Conservation (phyloP, 2,329 filamentous ascomycete genomes). For the Cladosporium velox region DNA sequence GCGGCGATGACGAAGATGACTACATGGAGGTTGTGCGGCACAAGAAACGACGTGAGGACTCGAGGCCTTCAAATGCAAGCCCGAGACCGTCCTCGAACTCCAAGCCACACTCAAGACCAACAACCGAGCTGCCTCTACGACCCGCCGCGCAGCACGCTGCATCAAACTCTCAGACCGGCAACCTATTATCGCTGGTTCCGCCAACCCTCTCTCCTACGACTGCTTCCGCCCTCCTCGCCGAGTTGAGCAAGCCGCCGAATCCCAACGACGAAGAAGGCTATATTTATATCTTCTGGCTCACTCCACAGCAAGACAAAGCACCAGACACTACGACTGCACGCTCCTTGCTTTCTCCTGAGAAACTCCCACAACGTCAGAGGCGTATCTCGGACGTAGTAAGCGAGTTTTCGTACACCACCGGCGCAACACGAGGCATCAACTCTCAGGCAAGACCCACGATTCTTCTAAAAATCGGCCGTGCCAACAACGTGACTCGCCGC, state of each 20-base stretch:
- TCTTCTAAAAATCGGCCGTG: conserved; percentile 65
- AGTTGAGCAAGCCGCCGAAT: conserved; percentile 75
- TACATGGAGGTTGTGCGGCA: conserved; percentile 48
- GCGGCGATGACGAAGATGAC: conserved; percentile 42
- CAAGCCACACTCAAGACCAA: conserved; percentile 21
- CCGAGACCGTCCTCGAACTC: neutral
- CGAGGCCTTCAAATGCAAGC: conserved; percentile 3
- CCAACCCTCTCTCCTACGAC: conserved; percentile 65
- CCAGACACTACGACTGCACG: conserved; percentile 48
- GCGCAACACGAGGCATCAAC: neutral
- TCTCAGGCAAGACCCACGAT: conserved; percentile 57
- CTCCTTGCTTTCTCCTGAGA: conserved; percentile 34
- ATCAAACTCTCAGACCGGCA: conserved; percentile 34
- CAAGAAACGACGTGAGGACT: conserved; percentile 36
- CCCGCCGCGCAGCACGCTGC: conserved; percentile 22
- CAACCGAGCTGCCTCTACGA: conserved; percentile 12
- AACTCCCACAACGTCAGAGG: conserved; percentile 25
- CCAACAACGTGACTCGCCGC: conserved; percentile 82
- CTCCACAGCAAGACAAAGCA: conserved; percentile 59
- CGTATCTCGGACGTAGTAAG: conserved; percentile 39
- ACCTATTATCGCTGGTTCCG: conserved; percentile 69
- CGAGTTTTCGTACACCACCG: conserved; percentile 34
- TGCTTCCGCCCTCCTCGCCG: conserved; percentile 69
- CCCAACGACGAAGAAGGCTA: conserved; percentile 78
- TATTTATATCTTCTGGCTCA: conserved; percentile 99